phyloP scores from a whole-genome alignment of 441 rosid species.

The Adansonia rubrostipa region DNA sequence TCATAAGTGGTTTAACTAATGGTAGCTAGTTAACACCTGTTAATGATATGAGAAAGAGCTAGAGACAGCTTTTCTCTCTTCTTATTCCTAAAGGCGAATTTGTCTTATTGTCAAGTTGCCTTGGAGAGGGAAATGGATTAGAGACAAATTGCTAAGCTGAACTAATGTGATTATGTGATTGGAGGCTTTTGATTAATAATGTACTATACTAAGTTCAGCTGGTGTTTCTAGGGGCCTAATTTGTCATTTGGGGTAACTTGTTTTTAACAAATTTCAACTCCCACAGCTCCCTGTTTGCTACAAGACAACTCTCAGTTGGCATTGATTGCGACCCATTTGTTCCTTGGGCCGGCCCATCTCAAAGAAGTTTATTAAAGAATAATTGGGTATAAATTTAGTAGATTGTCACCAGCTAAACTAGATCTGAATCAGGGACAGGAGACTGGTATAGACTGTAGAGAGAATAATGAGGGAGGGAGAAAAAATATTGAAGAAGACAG shows the following conservation, averaged over 20 bases:
- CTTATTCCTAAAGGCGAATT: slow-evolving; percentile 25
- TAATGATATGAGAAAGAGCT: slow-evolving; percentile 11
- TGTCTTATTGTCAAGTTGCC: slow-evolving; percentile 22
- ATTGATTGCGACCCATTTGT: slow-evolving; percentile 25
- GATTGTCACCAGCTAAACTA: not conserved
- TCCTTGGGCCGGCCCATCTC: slow-evolving; percentile 49
- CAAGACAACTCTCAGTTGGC: slow-evolving; percentile 30
- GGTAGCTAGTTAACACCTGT: not conserved
- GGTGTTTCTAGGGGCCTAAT: slow-evolving; percentile 27
- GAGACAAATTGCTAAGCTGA: slow-evolving; percentile 29
- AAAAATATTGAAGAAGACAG: not conserved
- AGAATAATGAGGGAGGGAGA: not conserved
- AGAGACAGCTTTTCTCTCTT: slow-evolving; percentile 20
- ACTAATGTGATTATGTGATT: slow-evolving; percentile 19
- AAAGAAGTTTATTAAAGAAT: slow-evolving; percentile 17
- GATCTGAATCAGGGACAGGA: not conserved
- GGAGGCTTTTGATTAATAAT: slow-evolving; percentile 29
- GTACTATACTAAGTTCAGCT: slow-evolving; percentile 31
- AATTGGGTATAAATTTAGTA: not conserved
- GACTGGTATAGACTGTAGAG: not conserved
- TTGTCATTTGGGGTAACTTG: slow-evolving; percentile 26
- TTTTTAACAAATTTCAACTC: slow-evolving; percentile 14
- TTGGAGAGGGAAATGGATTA: slow-evolving; percentile 19
- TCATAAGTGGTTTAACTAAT: not conserved
- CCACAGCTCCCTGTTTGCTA: not conserved